Evolutionary conservation across 371 early-diverging fungal species (phyloP), one percentile per base, ranked within the genome.

Genomic region (Apophysomyces variabilis): DNA sequence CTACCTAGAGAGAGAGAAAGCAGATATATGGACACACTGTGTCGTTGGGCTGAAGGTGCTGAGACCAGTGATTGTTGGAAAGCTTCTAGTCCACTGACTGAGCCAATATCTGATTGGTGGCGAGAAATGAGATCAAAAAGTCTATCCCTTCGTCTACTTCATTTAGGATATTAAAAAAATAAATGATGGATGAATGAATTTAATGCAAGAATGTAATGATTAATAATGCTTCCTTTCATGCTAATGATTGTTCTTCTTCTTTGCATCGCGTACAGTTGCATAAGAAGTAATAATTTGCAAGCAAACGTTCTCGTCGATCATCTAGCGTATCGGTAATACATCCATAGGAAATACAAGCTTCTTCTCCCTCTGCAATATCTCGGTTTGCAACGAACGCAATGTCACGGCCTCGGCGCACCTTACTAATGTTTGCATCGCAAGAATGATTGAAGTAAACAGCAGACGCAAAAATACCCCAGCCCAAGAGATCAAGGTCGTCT

Each of bases 361-460:
- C 93, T 38, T 91, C 85, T 1, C 86, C 90, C 13, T 68, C 60
- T 16, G 67, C 60, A 41, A 92, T 83, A 57, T 70, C 74, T 0
- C 66, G 61, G 26, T 75, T 70, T 13, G 89, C 84, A 65, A 85
- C 78, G 70, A 92, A 93, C 8, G 73, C 76, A 78, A 92, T 85
- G 13, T 71, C 57, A 5, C 86, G 77, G 0, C 69, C 79, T 8
- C 68, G 68, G 47, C 86, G 77, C 1, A 65, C 60, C 72, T 86
- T 93, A 62, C 65, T 75, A 14, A 92, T 75, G 57, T 91, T 92
- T 3, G 93, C 90, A 13, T 79, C 77, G 64, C 95, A 94, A 0
- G 92, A 83, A 69, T 93, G 93, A 68, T 94, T 93, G 72, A 93
- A 94, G 65, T 87, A 92, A 6, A 90, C 88, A 3, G 91, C 92